Evolutionary conservation across 2,329 filamentous ascomycete species (phyloP).

Genomic region (Chaetomium sp.): DNA sequence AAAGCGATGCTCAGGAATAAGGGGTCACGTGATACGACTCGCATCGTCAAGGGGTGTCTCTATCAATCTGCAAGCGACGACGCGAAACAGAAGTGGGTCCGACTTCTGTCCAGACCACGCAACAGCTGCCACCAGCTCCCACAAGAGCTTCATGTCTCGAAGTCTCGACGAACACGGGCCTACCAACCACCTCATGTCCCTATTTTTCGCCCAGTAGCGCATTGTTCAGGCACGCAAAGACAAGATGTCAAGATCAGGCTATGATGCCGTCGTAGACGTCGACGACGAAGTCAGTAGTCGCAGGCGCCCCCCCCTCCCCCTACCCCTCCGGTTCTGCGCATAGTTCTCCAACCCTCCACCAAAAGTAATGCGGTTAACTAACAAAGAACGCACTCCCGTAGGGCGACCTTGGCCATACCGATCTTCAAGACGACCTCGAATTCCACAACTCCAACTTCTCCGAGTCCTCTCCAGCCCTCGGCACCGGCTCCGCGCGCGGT

Average conservation of each 20-base stretch:
- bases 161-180: background rate
- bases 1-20: background rate
- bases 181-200: background rate
- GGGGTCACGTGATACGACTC: conserved; percentile 8
- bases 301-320: background rate
- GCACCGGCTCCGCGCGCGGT: conserved; percentile 40
- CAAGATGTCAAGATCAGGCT: conserved; percentile 75
- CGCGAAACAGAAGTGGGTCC: conserved; percentile 1
- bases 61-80: background rate
- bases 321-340: conserved; percentile 1
- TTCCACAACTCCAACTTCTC: conserved; percentile 92
- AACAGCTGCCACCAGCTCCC: conserved; percentile 18
- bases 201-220: background rate
- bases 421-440: conserved; percentile 97
- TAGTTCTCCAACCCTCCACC: conserved; percentile 8
- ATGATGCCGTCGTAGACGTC: conserved; percentile 96
- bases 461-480: conserved; percentile 44
- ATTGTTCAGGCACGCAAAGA: conserved; percentile 1
- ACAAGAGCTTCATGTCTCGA: background rate
- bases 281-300: conserved; percentile 71
- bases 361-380: background rate
- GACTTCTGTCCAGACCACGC: conserved; percentile 4
- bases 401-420: conserved; percentile 96
- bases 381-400: conserved; percentile 32
- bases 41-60: background rate